phyloP scores from a whole-genome alignment of 2,329 filamentous ascomycete species.

The Trichoderma harzianum region DNA sequence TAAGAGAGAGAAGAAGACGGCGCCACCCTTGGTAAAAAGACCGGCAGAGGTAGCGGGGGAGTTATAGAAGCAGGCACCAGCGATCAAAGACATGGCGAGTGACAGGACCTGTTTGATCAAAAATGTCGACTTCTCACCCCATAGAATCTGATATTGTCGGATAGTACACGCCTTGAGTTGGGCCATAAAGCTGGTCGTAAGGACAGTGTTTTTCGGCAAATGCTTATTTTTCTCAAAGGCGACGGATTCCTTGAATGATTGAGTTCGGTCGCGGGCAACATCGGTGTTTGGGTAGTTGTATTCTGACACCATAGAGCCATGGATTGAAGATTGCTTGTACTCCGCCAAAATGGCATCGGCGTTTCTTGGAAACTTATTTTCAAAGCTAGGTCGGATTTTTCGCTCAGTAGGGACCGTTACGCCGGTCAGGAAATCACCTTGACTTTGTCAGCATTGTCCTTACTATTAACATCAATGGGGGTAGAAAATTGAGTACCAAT shows the following conservation, averaged over 20 bases:
- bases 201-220: slow-evolving; percentile 39
- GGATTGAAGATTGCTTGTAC: slow-evolving; percentile 39
- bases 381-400: slow-evolving; percentile 46
- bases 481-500: slow-evolving; percentile 28
- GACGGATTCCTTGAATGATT: slow-evolving; percentile 52
- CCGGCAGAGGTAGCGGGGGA: slow-evolving; percentile 55
- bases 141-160: slow-evolving; percentile 63
- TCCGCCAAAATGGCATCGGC: slow-evolving; percentile 42
- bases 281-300: slow-evolving; percentile 54
- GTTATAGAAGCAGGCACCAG: slow-evolving; percentile 66
- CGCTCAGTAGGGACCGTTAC: slow-evolving; percentile 67
- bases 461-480: background rate
- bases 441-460: background rate
- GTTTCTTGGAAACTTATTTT: slow-evolving; percentile 43
- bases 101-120: slow-evolving; percentile 59
- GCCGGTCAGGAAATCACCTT: slow-evolving; percentile 62
- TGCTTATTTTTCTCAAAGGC: slow-evolving; percentile 52
- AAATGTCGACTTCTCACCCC: slow-evolving; percentile 62
- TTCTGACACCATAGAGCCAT: slow-evolving; percentile 33
- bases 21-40: slow-evolving; percentile 61
- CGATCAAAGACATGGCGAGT: slow-evolving; percentile 57
- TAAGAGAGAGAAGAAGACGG: slow-evolving; percentile 61
- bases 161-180: slow-evolving; percentile 56
- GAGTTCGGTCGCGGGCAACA: slow-evolving; percentile 46
- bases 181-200: slow-evolving; percentile 41